Evolutionary conservation across 2,329 filamentous ascomycete genomes (phyloP).

Genomic region (Cytospora piceicola): DNA sequence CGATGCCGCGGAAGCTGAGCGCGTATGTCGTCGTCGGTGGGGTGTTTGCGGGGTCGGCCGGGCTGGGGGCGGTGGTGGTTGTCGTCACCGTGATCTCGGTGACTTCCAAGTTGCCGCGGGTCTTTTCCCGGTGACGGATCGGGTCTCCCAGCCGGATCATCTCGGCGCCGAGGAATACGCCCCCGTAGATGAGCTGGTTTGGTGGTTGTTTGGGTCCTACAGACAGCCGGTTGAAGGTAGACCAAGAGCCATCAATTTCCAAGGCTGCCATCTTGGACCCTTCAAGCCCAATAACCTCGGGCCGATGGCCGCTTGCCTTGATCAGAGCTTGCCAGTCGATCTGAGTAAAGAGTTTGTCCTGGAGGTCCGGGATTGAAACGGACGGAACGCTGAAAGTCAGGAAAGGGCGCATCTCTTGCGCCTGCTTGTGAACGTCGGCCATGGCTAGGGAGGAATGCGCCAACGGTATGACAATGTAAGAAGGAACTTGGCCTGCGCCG

Average conservation of each 20-base stretch:
- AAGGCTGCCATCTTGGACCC: conserved; percentile 44
- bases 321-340: conserved; percentile 39
- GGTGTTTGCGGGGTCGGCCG: conserved; percentile 30
- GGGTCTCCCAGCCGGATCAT: conserved; percentile 41
- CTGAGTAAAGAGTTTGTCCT: conserved; percentile 36
- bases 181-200: conserved; percentile 35
- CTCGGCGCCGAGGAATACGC: conserved; percentile 44
- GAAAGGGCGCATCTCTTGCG: conserved; percentile 42
- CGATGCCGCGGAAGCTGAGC: conserved; percentile 27
- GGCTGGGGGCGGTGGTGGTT: conserved; percentile 26
- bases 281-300: conserved; percentile 40
- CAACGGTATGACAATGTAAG: conserved; percentile 39
- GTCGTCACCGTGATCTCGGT: conserved; percentile 33
- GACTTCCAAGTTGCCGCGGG: conserved; percentile 32
- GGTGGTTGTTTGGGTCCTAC: conserved; percentile 30
- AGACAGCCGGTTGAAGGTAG: conserved; percentile 38
- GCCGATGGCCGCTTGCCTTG: conserved; percentile 22
- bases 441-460: conserved; percentile 36
- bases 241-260: conserved; percentile 42
- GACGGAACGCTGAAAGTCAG: conserved; percentile 44
- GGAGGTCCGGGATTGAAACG: conserved; percentile 34
- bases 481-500: conserved; percentile 29
- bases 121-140: conserved; percentile 37
- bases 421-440: conserved; percentile 33
- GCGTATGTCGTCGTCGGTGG: conserved; percentile 7